These are phyloP conservation scores for Xylaria scruposa DNA, from an alignment of 495 filamentous ascomycete species.

Conservation along the genomic window DNA sequence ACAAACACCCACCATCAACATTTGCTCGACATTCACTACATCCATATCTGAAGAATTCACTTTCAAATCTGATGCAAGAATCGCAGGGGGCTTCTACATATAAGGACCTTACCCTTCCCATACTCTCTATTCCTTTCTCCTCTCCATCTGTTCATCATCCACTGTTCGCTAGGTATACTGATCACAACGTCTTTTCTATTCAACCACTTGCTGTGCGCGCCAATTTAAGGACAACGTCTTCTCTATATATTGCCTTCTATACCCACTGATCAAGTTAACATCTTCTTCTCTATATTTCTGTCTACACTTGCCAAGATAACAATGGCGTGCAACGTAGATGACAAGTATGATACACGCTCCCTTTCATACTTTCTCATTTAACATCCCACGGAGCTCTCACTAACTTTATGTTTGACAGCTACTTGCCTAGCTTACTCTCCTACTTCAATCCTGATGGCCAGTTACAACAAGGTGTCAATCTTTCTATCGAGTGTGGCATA, in stretches of 20 bases:
- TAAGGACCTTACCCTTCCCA: neutral
- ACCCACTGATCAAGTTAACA: no score
- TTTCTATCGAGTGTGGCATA: neutral
- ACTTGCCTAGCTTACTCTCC: neutral
- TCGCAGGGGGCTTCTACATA: neutral
- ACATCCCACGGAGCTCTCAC: neutral
- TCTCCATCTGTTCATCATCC: neutral
- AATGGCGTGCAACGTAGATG: neutral
- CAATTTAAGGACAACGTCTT: no score
- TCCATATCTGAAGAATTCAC: neutral
- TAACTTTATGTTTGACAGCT: conserved; percentile 10
- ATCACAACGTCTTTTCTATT: neutral
- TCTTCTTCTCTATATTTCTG: neutral
- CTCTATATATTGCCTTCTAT: no score
- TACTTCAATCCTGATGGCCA: neutral
- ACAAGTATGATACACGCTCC: neutral
- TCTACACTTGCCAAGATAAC: neutral
- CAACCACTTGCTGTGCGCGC: no score
- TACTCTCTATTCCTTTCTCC: no score
- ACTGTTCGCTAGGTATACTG: neutral
- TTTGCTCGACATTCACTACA: neutral
- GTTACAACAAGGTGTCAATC: neutral
- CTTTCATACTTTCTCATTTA: neutral
- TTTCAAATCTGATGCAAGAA: neutral
- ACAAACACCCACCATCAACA: neutral